Percentiles rank a stretch among this genome's conserved stretches.
phyloP scores from a whole-genome alignment of 305 asterid species.

The Fraxinus platypoda region DNA sequence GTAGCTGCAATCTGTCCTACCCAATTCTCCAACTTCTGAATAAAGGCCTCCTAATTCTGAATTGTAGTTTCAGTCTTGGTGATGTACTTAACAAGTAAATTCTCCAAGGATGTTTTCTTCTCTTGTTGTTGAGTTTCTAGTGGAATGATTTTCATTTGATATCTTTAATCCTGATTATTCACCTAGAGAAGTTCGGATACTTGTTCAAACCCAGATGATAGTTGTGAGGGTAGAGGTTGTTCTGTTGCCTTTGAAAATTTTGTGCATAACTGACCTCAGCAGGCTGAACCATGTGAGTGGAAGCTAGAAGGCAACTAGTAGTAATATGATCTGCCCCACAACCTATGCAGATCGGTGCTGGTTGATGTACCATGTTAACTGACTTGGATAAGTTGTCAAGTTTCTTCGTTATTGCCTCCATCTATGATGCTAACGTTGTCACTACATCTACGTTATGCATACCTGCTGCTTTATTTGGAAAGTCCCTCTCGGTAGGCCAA shows the following conservation, averaged over 20 bases:
- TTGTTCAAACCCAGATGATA: too few species aligned
- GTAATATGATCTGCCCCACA: not conserved
- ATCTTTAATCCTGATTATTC: not conserved
- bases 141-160: not conserved
- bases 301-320: not conserved
- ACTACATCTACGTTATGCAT: not conserved
- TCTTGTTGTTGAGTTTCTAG: not conserved
- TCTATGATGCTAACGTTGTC: not conserved
- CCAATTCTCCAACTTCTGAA: not conserved
- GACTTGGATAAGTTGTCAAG: not conserved
- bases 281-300: not conserved
- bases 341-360: not conserved
- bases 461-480: not conserved
- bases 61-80: not conserved
- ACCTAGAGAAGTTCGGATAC: not conserved
- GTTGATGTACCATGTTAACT: not conserved
- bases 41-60: not conserved
- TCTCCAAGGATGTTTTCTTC: not conserved
- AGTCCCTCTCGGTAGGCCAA: not conserved
- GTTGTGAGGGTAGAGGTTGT: not conserved
- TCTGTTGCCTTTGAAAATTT: not conserved
- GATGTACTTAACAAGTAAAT: not conserved
- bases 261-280: not conserved
- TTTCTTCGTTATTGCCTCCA: not conserved
- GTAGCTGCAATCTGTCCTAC: not conserved